Evolutionary conservation across 768 basidiomycete species (phyloP).

Genomic region (Candolleomyces eurysporus): DNA sequence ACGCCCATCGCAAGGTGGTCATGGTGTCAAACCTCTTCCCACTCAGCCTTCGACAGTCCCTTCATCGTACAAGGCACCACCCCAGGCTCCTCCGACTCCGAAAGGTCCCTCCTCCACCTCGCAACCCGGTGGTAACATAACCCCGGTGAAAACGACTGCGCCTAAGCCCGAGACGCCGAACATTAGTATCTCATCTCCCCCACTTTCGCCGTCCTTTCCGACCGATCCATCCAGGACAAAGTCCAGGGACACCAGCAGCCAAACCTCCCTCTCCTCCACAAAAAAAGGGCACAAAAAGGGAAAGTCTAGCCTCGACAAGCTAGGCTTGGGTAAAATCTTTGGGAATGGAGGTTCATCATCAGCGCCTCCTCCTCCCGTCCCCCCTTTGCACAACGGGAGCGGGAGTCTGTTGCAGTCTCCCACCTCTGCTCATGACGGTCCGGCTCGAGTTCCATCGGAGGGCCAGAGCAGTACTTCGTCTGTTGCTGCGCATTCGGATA

Average conservation of each 20-base stretch:
- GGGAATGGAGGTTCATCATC: conserved; percentile 41
- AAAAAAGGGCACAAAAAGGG: conserved; percentile 61
- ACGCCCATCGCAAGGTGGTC: conserved; percentile 26
- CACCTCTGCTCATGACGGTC: conserved; percentile 7
- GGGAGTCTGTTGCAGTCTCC: conserved; percentile 15
- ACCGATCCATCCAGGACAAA: conserved; percentile 12
- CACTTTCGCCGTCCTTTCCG: conserved; percentile 15
- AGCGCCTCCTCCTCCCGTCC: conserved; percentile 13
- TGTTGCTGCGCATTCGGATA: conserved; percentile 12
- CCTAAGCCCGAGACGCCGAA: conserved; percentile 7
- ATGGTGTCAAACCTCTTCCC: conserved; percentile 31
- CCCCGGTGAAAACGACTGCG: not conserved
- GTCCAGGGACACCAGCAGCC: conserved; percentile 31
- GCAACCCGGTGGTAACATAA: not conserved
- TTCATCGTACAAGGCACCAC: conserved; percentile 10
- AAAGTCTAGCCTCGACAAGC: conserved; percentile 70
- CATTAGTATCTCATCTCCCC: conserved; percentile 37
- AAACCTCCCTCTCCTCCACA: conserved; percentile 26
- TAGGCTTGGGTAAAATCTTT: conserved; percentile 77
- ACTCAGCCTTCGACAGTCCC: conserved; percentile 10
- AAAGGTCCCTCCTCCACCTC: not conserved
- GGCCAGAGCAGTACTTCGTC: conserved; percentile 20
- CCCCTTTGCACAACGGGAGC: conserved; percentile 19
- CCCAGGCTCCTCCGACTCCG: conserved; percentile 6
- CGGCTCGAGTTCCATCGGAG: conserved; percentile 18